These are phyloP conservation scores for Phalaenopsis aphrodite DNA, from an alignment of 106 monocot species.

Conservation along the genomic window DNA sequence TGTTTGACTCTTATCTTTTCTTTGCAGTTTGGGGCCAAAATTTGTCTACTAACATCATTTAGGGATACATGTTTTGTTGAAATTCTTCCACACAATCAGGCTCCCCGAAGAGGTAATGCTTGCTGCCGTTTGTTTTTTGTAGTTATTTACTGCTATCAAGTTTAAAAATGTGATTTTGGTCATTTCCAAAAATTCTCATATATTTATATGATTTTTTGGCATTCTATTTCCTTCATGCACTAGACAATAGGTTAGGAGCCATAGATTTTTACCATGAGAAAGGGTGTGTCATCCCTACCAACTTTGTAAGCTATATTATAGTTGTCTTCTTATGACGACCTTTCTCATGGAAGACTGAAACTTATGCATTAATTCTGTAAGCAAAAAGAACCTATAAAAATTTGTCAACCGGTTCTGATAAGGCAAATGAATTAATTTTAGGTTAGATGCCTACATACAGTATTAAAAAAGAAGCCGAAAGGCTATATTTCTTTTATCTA, in stretches of 20 bases:
- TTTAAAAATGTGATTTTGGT: background rate
- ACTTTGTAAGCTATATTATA: background rate
- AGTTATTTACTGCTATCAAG: background rate
- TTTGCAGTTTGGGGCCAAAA: constrained; percentile 91
- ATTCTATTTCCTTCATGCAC: background rate
- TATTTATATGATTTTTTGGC: background rate
- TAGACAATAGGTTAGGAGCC: background rate
- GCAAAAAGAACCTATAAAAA: too few species aligned
- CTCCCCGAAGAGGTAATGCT: constrained; percentile 78
- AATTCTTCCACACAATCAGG: constrained; percentile 60
- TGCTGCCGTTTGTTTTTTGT: background rate
- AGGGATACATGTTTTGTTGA: constrained; percentile 95
- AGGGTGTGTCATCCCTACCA: background rate
- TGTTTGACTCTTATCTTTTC: background rate
- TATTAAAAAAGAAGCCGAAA: too few species aligned
- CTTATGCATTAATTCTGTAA: too few species aligned
- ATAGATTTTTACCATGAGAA: background rate
- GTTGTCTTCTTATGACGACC: background rate
- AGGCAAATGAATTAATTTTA: too few species aligned
- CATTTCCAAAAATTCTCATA: background rate
- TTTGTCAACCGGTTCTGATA: too few species aligned
- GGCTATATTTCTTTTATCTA: too few species aligned
- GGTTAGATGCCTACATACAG: too few species aligned
- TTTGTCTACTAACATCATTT: constrained; percentile 91
- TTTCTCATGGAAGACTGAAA: background rate